These are phyloP conservation scores for Ochromonas danica DNA, from an alignment of 108 stramenopile species.

Conservation along the genomic window DNA sequence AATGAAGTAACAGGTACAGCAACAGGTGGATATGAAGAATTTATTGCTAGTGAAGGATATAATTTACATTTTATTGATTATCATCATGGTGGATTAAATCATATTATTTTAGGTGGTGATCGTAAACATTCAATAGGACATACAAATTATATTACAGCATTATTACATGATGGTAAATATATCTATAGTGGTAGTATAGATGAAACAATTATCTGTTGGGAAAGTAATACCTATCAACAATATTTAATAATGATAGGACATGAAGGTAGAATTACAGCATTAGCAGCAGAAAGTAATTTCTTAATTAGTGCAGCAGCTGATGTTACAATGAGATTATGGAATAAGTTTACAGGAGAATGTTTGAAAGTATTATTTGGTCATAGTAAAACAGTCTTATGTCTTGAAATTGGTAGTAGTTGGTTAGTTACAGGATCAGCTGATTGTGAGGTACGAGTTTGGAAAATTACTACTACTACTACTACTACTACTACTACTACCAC, in stretches of 20 bases:
- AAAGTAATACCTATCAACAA: slow-evolving; percentile 37
- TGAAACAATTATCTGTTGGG: slow-evolving; percentile 53
- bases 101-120: slow-evolving; percentile 62
- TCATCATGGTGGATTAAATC: slow-evolving; percentile 50
- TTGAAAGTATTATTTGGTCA: slow-evolving; percentile 60
- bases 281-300: slow-evolving; percentile 50
- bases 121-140: slow-evolving; percentile 58
- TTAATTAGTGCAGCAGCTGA: slow-evolving; percentile 63
- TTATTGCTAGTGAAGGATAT: slow-evolving; percentile 55
- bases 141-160: slow-evolving; percentile 52
- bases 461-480: neutral
- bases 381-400: slow-evolving; percentile 52
- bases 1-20: slow-evolving; percentile 65
- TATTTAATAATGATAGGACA: slow-evolving; percentile 50
- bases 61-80: slow-evolving; percentile 49
- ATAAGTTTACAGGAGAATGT: slow-evolving; percentile 44
- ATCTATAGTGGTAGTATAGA: slow-evolving; percentile 63
- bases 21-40: slow-evolving; percentile 56
- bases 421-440: slow-evolving; percentile 54
- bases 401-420: slow-evolving; percentile 58
- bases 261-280: slow-evolving; percentile 59
- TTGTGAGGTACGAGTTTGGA: slow-evolving; percentile 54
- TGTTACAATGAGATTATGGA: slow-evolving; percentile 62
- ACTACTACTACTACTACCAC: neutral
- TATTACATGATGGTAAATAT: slow-evolving; percentile 54